A percentile compares a stretch with the other conserved stretches of the same genome.
Evolutionary conservation across 1,139 yeast genomes (phyloP).

Genomic region (Taiozyma onychis): DNA sequence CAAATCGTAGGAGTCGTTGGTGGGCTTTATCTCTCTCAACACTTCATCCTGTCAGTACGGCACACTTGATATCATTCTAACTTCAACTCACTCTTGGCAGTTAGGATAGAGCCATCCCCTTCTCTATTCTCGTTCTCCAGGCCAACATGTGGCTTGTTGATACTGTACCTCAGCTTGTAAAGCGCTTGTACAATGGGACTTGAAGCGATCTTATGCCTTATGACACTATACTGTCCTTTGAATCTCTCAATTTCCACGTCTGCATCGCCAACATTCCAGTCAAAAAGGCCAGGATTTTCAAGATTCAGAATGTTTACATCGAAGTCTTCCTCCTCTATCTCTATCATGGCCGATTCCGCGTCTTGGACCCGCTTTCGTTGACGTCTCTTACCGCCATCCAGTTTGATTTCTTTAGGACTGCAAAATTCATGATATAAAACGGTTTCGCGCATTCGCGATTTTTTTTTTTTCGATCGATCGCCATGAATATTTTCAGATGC

Average conservation of each 20-base stretch:
- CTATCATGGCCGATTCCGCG: constrained; percentile 1
- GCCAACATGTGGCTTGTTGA: constrained; percentile 17
- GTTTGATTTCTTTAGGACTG: not conserved
- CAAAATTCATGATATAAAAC: not conserved
- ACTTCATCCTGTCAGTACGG: constrained; percentile 3
- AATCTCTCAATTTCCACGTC: not conserved
- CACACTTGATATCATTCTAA: not conserved
- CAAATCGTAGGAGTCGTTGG: constrained; percentile 18
- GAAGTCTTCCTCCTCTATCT: constrained; percentile 7
- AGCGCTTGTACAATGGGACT: constrained; percentile 15
- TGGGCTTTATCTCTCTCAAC: constrained; percentile 12
- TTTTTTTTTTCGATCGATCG: not conserved
- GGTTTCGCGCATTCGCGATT: not conserved
- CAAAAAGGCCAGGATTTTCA: constrained; percentile 1
- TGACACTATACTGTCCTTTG: constrained; percentile 7
- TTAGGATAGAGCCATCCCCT: constrained; percentile 16
- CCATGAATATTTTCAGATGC: not conserved
- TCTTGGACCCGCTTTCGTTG: not conserved
- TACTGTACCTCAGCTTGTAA: constrained; percentile 8
- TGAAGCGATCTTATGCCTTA: constrained; percentile 14
- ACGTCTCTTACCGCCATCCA: not conserved
- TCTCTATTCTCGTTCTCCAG: constrained; percentile 6
- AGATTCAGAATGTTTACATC: not conserved
- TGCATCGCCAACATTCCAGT: constrained; percentile 2
- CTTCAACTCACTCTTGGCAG: constrained; percentile 4